These are phyloP conservation scores for Emmonsiellopsis sp. DNA, from an alignment of 2,329 filamentous ascomycete species.

Conservation along the genomic window DNA sequence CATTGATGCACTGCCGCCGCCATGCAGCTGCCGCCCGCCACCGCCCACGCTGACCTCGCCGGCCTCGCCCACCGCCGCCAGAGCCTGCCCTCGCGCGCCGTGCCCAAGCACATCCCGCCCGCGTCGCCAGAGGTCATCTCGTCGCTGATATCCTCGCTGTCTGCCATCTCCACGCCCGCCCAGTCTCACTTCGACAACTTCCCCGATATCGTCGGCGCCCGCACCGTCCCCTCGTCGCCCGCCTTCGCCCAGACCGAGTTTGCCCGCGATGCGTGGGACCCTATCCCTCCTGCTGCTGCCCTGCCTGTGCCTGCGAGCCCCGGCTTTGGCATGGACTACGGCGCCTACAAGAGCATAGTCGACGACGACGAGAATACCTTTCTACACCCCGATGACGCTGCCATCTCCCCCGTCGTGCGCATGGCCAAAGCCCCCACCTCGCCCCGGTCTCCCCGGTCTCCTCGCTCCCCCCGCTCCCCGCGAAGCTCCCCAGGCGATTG, in stretches of 20 bases:
- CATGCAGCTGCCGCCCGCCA: not conserved
- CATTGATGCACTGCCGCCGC: constrained; percentile 1
- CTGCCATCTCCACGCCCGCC: constrained; percentile 52
- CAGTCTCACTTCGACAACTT: constrained; percentile 59
- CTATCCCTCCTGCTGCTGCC: constrained; percentile 7
- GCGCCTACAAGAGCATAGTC: constrained; percentile 48
- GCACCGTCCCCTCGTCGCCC: constrained; percentile 28
- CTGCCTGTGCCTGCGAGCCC: constrained; percentile 9
- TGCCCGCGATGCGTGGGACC: constrained; percentile 14
- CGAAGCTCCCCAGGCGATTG: constrained; percentile 42
- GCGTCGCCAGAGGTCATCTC: constrained; percentile 45
- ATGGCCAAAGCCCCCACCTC: constrained; percentile 75
- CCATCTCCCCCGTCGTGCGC: constrained; percentile 61
- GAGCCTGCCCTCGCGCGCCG: constrained; percentile 24
- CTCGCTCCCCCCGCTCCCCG: constrained; percentile 42
- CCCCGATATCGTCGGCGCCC: constrained; percentile 30
- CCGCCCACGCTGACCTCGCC: not conserved
- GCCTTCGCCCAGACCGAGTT: constrained; percentile 20
- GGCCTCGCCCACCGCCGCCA: constrained; percentile 31
- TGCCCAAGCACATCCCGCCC: constrained; percentile 24
- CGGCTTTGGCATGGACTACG: constrained; percentile 65
- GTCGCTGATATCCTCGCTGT: constrained; percentile 53
- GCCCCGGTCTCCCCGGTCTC: constrained; percentile 59
- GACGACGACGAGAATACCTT: constrained; percentile 41
- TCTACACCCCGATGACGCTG: constrained; percentile 47